These are phyloP conservation scores for Quercus bicolor DNA, from an alignment of 306 rosid species.

Conservation along the genomic window DNA sequence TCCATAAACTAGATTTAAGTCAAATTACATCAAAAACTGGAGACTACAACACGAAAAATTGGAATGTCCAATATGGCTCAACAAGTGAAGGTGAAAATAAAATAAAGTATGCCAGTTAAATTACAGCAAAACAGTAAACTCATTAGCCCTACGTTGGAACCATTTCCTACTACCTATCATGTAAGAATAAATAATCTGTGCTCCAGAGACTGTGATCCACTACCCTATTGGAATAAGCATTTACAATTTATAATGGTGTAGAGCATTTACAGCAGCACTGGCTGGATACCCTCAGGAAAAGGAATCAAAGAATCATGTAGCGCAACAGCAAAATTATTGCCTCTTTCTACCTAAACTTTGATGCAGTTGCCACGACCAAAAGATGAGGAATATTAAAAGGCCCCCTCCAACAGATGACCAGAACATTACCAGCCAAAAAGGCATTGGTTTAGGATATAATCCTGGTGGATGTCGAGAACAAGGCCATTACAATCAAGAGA, in stretches of 20 bases:
- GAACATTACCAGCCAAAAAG: conserved; percentile 68
- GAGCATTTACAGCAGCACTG: conserved; percentile 72
- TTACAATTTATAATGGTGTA: conserved; percentile 53
- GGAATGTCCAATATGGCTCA: conserved; percentile 22
- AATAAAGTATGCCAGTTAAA: conserved; percentile 15
- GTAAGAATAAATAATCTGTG: conserved; percentile 35
- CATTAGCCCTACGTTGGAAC: conserved; percentile 34
- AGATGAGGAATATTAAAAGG: conserved; percentile 45
- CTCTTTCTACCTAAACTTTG: conserved; percentile 62
- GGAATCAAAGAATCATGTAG: conserved; percentile 68
- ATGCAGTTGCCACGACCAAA: conserved; percentile 87
- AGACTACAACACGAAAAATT: neutral
- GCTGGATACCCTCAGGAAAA: conserved; percentile 37
- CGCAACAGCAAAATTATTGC: conserved; percentile 36
- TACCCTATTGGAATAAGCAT: conserved; percentile 55
- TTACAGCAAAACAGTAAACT: conserved; percentile 30
- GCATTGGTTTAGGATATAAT: conserved; percentile 87
- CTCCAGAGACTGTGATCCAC: conserved; percentile 54
- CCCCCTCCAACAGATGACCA: conserved; percentile 61
- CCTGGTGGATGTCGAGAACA: conserved; percentile 42
- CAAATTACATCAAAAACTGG: neutral
- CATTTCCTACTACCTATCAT: conserved; percentile 29
- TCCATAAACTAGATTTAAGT: neutral
- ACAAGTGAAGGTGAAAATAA: neutral
- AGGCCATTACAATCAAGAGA: neutral